A percentile compares a stretch with the other conserved stretches of the same genome.
Conservation (phyloP, 2,329 filamentous ascomycete genomes). For the Ambrosiella cleistominuta region DNA sequence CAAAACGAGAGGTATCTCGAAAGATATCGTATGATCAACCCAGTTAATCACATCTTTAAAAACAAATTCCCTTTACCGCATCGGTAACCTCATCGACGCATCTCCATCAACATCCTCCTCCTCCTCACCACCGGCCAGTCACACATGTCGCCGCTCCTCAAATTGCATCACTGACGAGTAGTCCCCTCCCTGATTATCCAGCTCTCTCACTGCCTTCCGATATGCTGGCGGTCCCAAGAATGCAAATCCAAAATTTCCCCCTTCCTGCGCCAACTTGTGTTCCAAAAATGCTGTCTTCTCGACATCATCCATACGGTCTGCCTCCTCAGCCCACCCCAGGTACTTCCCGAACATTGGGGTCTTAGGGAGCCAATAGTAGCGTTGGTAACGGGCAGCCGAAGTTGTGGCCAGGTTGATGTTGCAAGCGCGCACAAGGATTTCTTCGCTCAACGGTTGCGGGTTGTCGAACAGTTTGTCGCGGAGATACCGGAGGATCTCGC, state of each 20-base stretch:
- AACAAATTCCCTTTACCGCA: too few species aligned
- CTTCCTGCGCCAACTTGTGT: background rate
- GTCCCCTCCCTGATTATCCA: too few species aligned
- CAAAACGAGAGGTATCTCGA: background rate
- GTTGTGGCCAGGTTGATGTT: constrained; percentile 7
- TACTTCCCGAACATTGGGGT: too few species aligned
- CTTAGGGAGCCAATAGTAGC: constrained; percentile 1
- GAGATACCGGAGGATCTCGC: constrained; percentile 49
- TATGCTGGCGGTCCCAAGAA: background rate
- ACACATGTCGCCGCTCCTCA: too few species aligned
- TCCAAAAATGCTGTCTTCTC: background rate
- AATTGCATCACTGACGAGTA: too few species aligned
- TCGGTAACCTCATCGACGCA: background rate
- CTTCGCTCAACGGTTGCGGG: background rate
- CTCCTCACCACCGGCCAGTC: too few species aligned
- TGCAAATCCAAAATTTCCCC: background rate
- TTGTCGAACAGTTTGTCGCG: constrained; percentile 26
- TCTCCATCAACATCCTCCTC: too few species aligned
- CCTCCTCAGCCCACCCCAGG: background rate
- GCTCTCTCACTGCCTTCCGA: too few species aligned
- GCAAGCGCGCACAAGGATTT: background rate
- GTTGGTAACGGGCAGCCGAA: background rate
- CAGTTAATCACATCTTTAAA: background rate
- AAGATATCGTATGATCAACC: background rate
- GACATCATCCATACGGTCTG: background rate